phyloP scores from a whole-genome alignment of 2,329 filamentous ascomycete genomes.

The Aspergillus ochraceoroseus region DNA sequence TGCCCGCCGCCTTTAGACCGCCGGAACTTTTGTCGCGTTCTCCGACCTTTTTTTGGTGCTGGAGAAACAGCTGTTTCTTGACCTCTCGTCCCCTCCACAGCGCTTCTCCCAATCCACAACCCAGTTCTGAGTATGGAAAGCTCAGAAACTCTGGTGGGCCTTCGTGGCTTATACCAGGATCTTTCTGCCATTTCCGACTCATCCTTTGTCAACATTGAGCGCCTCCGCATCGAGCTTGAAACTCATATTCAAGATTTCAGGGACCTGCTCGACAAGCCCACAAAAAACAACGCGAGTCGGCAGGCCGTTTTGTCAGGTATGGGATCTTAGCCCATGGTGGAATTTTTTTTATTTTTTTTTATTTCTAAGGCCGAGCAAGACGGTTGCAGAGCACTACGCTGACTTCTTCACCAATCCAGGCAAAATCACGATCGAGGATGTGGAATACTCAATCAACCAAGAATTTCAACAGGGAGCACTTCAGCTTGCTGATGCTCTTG shows the following conservation, averaged over 20 bases:
- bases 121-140: constrained; percentile 58
- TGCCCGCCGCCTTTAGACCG: constrained; percentile 21
- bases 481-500: constrained; percentile 77
- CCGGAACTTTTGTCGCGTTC: constrained; percentile 37
- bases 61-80: constrained; percentile 25
- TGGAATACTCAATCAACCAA: constrained; percentile 75
- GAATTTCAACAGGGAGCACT: constrained; percentile 80
- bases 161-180: constrained; percentile 82
- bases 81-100: constrained; percentile 17
- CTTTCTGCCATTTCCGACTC: constrained; percentile 70
- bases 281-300: constrained; percentile 70
- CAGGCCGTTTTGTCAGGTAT: constrained; percentile 62
- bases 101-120: constrained; percentile 28
- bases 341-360: no score
- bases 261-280: constrained; percentile 67
- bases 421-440: constrained; percentile 66
- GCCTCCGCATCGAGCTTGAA: constrained; percentile 62
- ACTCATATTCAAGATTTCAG: constrained; percentile 62
- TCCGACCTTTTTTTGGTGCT: constrained; percentile 33
- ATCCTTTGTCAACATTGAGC: constrained; percentile 64
- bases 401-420: constrained; percentile 48
- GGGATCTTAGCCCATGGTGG: constrained; percentile 6
- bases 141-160: constrained; percentile 65
- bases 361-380: not conserved
- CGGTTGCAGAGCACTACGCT: constrained; percentile 12